Evolutionary conservation across 2,329 filamentous ascomycete species (phyloP), one percentile per base, ranked within the genome.

Genomic region (Clonostachys byssicola): DNA sequence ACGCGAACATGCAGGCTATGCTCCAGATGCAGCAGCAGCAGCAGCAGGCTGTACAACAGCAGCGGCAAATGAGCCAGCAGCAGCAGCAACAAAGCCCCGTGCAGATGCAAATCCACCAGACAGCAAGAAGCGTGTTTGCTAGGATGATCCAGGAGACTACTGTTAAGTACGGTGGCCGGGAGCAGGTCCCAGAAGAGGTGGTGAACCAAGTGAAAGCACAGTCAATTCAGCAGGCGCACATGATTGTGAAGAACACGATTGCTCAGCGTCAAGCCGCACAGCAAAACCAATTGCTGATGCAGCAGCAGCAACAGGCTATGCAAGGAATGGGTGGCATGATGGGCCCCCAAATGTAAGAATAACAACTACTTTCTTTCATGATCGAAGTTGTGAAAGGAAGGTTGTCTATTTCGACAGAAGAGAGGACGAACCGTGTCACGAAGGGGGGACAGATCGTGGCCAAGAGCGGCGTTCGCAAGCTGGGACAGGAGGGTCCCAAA

Each of bases 291-390:
- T 60, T 62, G 41, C 61, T 61, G 13, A 50, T 54, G 17, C 60
- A 63, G 20, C 57, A 64, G 36, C 64, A 65, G 30, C 61, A 62
- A 41, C 61, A 62, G 13, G 51, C 54, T 16, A 73, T 80, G 67
- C 73, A 78, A 49, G 72, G 72, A 7, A 78, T 80, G 71, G 70
- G 73, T 46, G 68, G 71, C 23, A 80, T 81, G 71, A 77, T 77
- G 73, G 71, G 71, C 12, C 66, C 67, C 17, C 72, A 76, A 38
- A 75, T 76, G 71, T 74, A 66, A 59, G 44, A 35, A 12, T n/a
- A 30, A 30, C 23, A 30, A 30, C 23, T 30, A 30, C 23, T 9
- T 30, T 30, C 9, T 10, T 10, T 8, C 10, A 30, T 30, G 8
- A 30, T 30, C 23, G 8, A 30, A 30, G 23, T 30, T 30, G 23